Evolutionary conservation across 2,329 filamentous ascomycete genomes (phyloP), one percentile per base, ranked within the genome.

Genomic region (Coleophoma eucalyptorum): DNA sequence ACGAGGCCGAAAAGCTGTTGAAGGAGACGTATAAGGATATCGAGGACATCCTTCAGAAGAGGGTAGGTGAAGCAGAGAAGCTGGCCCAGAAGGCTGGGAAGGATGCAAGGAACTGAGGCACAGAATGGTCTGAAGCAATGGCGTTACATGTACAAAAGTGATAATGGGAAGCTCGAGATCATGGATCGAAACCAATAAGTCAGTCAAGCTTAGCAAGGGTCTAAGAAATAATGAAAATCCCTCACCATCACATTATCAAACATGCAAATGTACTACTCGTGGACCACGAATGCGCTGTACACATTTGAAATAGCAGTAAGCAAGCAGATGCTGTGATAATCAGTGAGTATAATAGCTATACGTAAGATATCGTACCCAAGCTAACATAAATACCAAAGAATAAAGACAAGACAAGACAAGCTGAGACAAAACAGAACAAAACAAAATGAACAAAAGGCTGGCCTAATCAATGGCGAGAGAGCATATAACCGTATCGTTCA

Each of bases 11-110:
- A 72, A 79, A 83, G 67, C 72, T 90, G 35, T 66, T 88, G 47
- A 83, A 83, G 68, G 84, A 87, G 64, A 86, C 86, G 0, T 72
- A 88, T 45, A 76, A 85, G 42, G 85, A 89, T 65, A 70, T 89
- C 43, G 75, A 78, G 64, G 73, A 84, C 66, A 76, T 89, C 31
- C 70, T 89, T 40, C 79, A 84, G 66, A 80, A 80, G 64, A 78
- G 80, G 69, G 72, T 72, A 0, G 64, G 76, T 44, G 73, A 80
- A 67, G 77, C 80, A 1, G 73, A 85, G 62, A 77, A 87, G 56
- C 74, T 87, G 58, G 69, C 70, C 3, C 72, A 83, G 2, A 76
- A 80, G 59, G 79, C 57, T n/a, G 55, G 52, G 33, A 54, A 59
- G 45, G 59, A 64, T 43, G 48, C 43, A 8, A 61, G 61, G 52